Evolutionary conservation across 164 flowering plant species (phyloP).

Genomic region (Houttuynia cordata): DNA sequence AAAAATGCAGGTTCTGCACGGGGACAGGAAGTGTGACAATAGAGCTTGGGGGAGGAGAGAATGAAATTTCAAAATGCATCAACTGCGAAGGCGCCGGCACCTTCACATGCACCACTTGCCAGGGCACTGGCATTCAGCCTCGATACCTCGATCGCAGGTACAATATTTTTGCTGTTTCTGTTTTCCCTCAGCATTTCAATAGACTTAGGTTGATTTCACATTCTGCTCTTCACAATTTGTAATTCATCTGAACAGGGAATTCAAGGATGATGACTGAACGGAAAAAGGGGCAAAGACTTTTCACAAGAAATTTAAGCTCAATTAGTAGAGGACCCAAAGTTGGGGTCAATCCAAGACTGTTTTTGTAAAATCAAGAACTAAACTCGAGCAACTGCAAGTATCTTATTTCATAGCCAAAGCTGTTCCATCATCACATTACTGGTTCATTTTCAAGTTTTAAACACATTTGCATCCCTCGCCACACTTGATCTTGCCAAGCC

Average conservation of each 20-base stretch:
- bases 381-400: not conserved
- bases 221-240: not conserved
- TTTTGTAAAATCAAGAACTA: not conserved
- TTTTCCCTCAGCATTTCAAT: not conserved
- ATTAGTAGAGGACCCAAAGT: no score
- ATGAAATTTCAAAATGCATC: constrained; percentile 78
- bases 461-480: no score
- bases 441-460: no score
- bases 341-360: not conserved
- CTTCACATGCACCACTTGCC: constrained; percentile 94
- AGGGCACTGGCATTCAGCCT: constrained; percentile 93
- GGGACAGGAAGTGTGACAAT: constrained; percentile 65
- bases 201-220: not conserved
- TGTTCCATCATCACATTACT: no score
- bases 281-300: not conserved
- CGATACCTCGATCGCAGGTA: constrained; percentile 98
- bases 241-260: constrained; percentile 37
- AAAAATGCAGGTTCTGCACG: constrained; percentile 84
- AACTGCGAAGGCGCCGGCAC: constrained; percentile 85
- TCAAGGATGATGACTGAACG: constrained; percentile 51
- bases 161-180: no score
- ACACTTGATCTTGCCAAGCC: no score
- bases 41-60: constrained; percentile 78
- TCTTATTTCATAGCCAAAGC: not conserved
- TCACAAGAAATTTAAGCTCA: no score